These are phyloP conservation scores for Neurospora sp. DNA, from an alignment of 495 filamentous ascomycete species.

Conservation along the genomic window DNA sequence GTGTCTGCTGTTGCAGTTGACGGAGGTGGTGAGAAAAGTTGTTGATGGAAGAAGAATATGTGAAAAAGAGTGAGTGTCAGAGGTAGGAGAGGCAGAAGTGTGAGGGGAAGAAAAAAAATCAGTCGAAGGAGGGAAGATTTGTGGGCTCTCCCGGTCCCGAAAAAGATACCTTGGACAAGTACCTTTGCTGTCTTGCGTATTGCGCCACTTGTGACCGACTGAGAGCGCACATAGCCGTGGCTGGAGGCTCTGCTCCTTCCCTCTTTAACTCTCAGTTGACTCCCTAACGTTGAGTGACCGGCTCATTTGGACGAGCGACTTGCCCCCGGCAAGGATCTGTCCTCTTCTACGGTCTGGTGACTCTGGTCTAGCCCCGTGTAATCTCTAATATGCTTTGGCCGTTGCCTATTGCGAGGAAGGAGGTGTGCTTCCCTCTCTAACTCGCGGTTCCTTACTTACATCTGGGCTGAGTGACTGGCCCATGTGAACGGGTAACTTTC, in stretches of 20 bases:
- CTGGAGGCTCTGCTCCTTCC: background rate
- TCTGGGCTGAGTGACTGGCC: background rate
- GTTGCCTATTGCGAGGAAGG: background rate
- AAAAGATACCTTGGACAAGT: background rate
- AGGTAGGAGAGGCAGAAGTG: background rate
- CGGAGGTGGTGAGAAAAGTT: background rate
- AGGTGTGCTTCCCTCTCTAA: background rate
- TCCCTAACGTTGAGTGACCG: background rate
- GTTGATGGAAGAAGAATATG: background rate
- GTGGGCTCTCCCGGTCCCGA: background rate
- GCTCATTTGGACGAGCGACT: background rate
- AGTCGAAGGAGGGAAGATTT: background rate
- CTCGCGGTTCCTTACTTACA: background rate
- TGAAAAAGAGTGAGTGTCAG: background rate
- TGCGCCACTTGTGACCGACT: background rate
- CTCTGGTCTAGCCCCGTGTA: background rate
- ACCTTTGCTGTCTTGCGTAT: background rate
- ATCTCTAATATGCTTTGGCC: background rate
- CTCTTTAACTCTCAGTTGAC: background rate
- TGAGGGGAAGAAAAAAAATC: background rate
- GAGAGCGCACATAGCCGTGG: background rate
- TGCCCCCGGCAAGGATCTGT: background rate
- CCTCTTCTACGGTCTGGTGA: background rate
- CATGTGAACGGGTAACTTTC: background rate
- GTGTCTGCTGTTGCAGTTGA: background rate